A percentile compares a stretch with the other conserved stretches of the same genome.
These are phyloP conservation scores for Diaporthe longicolla DNA, from an alignment of 2,329 filamentous ascomycete species.

Conservation along the genomic window DNA sequence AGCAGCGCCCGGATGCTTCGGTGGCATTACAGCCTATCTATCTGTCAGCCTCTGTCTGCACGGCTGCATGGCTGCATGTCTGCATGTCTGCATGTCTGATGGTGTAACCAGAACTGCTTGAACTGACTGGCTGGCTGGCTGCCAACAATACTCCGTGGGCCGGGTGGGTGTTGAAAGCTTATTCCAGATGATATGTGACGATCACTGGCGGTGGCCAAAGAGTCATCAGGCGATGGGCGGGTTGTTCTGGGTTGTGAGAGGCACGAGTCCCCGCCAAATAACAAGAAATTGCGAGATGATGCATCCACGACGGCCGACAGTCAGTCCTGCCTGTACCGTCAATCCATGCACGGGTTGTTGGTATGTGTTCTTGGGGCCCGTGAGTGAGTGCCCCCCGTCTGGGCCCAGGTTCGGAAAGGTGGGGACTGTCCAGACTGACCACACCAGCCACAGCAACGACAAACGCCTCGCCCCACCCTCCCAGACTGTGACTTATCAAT, in stretches of 20 bases:
- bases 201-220: conserved; percentile 21
- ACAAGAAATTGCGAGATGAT: conserved; percentile 27
- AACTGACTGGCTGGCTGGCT: too few relatives aligned
- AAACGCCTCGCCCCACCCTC: not conserved
- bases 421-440: too few relatives aligned
- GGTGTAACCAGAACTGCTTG: too few relatives aligned
- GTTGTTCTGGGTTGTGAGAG: not conserved
- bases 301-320: conserved; percentile 10
- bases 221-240: conserved; percentile 19
- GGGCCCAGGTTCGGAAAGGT: too few relatives aligned
- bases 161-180: not conserved
- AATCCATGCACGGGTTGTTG: conserved; percentile 23
- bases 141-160: too few relatives aligned
- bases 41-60: too few relatives aligned
- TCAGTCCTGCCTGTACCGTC: not conserved
- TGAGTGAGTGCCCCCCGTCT: too few relatives aligned
- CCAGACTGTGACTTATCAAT: conserved; percentile 5
- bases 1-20: too few relatives aligned
- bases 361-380: not conserved
- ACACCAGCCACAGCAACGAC: conserved; percentile 18
- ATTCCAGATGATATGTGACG: conserved; percentile 11
- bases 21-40: too few relatives aligned
- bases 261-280: conserved; percentile 16
- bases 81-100: too few relatives aligned
- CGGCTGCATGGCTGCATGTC: too few relatives aligned